phyloP scores from a whole-genome alignment of 1,139 yeast genomes.

The Scheffersomyces insectosa region DNA sequence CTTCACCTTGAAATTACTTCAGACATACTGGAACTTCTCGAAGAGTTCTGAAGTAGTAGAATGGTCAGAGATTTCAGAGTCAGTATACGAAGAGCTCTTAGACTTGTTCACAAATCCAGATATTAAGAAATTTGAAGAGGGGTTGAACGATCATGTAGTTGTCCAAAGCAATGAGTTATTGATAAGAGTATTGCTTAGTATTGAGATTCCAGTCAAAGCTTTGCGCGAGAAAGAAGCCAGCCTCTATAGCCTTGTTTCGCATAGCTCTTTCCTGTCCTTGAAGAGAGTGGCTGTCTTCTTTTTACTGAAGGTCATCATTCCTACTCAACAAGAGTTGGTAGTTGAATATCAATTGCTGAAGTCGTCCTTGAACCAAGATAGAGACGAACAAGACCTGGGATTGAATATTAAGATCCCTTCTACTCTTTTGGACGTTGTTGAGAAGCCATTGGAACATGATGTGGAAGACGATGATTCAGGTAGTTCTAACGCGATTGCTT shows the following conservation, averaged over 20 bases:
- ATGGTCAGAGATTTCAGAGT: slow-evolving; percentile 28
- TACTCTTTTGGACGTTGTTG: slow-evolving; percentile 26
- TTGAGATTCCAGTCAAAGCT: slow-evolving; percentile 12
- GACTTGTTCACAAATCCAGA: slow-evolving; percentile 33
- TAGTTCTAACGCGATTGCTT: slow-evolving; percentile 26
- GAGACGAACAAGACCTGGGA: slow-evolving; percentile 16
- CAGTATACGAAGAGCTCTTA: slow-evolving; percentile 37
- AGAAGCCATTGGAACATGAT: slow-evolving; percentile 26
- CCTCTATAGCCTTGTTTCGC: slow-evolving; percentile 23
- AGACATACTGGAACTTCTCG: slow-evolving; percentile 22
- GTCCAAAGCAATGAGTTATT: slow-evolving; percentile 34
- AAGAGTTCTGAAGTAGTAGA: slow-evolving; percentile 21
- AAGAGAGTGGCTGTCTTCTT: slow-evolving; percentile 40
- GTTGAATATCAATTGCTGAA: slow-evolving; percentile 59
- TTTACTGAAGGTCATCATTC: slow-evolving; percentile 34
- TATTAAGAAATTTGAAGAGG: slow-evolving; percentile 15
- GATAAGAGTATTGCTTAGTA: slow-evolving; percentile 26
- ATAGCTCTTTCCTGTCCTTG: slow-evolving; percentile 23
- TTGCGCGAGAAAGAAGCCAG: slow-evolving; percentile 15
- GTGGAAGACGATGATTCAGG: slow-evolving; percentile 38
- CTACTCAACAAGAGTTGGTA: slow-evolving; percentile 55
- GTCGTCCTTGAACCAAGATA: slow-evolving; percentile 18
- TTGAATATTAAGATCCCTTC: slow-evolving; percentile 35
- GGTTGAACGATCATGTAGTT: slow-evolving; percentile 30
- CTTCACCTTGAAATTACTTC: slow-evolving; percentile 47